These are phyloP conservation scores for Akanthomyces uredinophilus DNA, from an alignment of 2,329 filamentous ascomycete genomes.

Conservation along the genomic window DNA sequence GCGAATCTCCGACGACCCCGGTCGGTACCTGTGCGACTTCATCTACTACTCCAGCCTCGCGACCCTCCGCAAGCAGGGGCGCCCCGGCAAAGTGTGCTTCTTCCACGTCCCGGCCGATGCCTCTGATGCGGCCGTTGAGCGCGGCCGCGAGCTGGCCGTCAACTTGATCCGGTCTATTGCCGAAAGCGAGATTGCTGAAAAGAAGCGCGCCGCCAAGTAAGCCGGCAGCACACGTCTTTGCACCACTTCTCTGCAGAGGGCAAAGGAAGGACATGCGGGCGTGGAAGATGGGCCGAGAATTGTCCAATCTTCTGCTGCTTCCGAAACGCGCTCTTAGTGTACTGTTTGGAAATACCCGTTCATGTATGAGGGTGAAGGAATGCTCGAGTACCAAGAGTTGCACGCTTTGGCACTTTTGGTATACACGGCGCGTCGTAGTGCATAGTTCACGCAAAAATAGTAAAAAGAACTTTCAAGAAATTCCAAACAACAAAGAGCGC, in stretches of 20 bases:
- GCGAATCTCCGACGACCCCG: conserved; percentile 63
- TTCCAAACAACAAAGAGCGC: too few relatives aligned
- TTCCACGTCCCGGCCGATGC: conserved; percentile 64
- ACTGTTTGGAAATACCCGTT: background rate
- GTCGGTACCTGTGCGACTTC: conserved; percentile 72
- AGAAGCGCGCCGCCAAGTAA: conserved; percentile 16
- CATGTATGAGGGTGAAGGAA: background rate
- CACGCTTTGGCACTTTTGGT: too few relatives aligned
- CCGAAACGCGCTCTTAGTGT: background rate
- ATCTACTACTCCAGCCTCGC: conserved; percentile 68
- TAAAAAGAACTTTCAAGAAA: too few relatives aligned
- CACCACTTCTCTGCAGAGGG: background rate
- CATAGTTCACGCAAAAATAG: too few relatives aligned
- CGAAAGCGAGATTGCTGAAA: conserved; percentile 39
- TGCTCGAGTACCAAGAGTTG: background rate
- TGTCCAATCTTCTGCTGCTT: too few relatives aligned
- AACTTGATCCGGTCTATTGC: conserved; percentile 54
- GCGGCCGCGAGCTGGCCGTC: conserved; percentile 47
- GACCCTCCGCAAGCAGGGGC: conserved; percentile 43
- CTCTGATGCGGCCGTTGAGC: conserved; percentile 41
- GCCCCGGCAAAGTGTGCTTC: conserved; percentile 55
- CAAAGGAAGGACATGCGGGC: background rate
- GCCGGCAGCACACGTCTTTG: background rate
- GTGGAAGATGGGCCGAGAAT: background rate
- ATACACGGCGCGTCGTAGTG: too few relatives aligned